Percentiles rank a stretch among this genome's conserved stretches.
Evolutionary conservation across 371 early-diverging fungal genomes (phyloP).

Genomic region (Rhizopus microsporus): DNA sequence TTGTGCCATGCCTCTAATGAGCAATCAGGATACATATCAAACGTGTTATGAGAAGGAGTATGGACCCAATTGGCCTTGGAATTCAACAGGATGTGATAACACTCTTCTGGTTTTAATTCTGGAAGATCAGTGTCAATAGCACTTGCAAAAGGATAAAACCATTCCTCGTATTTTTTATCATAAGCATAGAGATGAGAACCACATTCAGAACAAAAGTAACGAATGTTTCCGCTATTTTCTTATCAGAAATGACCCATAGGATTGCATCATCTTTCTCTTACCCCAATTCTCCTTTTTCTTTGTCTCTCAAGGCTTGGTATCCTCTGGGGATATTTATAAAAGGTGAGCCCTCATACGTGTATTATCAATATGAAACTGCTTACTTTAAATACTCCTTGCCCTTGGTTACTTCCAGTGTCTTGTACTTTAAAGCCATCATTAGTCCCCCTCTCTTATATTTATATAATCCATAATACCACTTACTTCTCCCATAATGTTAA

Average conservation of each 20-base stretch:
- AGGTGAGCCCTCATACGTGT: neutral
- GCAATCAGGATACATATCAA: conserved; percentile 38
- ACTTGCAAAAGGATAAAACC: conserved; percentile 44
- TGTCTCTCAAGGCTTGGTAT: conserved; percentile 42
- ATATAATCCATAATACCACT: neutral
- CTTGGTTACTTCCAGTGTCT: conserved; percentile 29
- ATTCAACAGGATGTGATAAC: conserved; percentile 37
- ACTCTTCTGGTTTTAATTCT: conserved; percentile 19
- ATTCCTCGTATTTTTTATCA: conserved; percentile 30
- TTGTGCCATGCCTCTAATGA: conserved; percentile 54
- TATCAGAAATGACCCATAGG: neutral
- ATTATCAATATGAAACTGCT: neutral
- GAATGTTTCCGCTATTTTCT: conserved; percentile 38
- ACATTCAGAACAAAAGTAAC: conserved; percentile 52
- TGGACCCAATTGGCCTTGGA: conserved; percentile 43
- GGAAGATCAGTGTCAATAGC: conserved; percentile 46
- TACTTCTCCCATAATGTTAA: conserved; percentile 52
- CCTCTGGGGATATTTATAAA: conserved; percentile 17
- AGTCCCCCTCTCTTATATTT: neutral
- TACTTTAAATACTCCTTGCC: conserved; percentile 43
- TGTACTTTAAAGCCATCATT: conserved; percentile 23
- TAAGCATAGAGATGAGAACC: conserved; percentile 46
- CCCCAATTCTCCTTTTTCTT: conserved; percentile 35
- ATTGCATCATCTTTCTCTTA: conserved; percentile 9
- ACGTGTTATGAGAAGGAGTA: conserved; percentile 23